Evolutionary conservation across 331 rosid genomes (phyloP).

Genomic region (Erythrophleum ivorense): DNA sequence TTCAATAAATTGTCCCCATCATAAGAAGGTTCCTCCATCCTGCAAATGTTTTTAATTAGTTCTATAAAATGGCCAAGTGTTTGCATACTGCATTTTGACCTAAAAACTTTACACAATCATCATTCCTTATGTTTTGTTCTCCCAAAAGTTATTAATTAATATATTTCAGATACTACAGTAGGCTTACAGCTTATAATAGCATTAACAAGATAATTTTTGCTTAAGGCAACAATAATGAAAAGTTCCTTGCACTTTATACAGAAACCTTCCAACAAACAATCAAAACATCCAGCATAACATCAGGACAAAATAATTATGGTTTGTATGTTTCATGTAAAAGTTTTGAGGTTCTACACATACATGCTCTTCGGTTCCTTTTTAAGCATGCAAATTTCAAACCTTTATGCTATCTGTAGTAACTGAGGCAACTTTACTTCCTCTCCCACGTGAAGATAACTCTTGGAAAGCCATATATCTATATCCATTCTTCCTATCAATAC

Average conservation of each 20-base stretch:
- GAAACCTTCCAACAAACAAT: not conserved
- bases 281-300: not conserved
- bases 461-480: conserved; percentile 80
- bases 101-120: not conserved
- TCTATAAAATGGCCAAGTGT: not conserved
- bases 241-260: not conserved
- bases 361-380: conserved; percentile 17
- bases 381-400: conserved; percentile 54
- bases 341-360: not conserved
- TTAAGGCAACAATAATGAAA: not conserved
- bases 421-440: conserved; percentile 73
- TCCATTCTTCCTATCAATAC: conserved; percentile 78
- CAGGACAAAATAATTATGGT: conserved; percentile 9
- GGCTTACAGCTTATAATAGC: not conserved
- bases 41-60: not conserved
- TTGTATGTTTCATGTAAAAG: conserved; percentile 20
- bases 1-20: not conserved
- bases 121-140: not conserved
- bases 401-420: conserved; percentile 72
- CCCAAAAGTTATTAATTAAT: not conserved
- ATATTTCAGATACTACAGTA: not conserved
- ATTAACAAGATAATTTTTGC: not conserved
- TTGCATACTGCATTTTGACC: not conserved
- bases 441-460: conserved; percentile 86
- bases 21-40: not conserved